A percentile compares a stretch with the other conserved stretches of the same genome.
Evolutionary conservation across 768 basidiomycete species (phyloP).

Genomic region (Tricholoma bakamatsutake): DNA sequence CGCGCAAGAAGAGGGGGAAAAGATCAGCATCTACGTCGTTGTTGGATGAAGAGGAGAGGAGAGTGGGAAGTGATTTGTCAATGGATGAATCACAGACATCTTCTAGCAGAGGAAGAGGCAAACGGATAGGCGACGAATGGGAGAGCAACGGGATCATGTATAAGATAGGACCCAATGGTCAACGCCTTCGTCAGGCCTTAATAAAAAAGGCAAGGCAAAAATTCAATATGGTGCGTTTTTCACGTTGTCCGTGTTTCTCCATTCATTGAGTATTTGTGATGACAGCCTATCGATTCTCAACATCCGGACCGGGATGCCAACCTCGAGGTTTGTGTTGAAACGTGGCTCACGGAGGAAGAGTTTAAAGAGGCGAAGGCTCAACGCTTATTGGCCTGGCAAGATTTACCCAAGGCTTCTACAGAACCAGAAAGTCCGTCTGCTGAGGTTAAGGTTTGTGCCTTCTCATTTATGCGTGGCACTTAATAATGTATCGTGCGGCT

Average conservation of each 20-base stretch:
- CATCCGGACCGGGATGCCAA: constrained; percentile 69
- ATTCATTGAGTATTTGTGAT: constrained; percentile 3
- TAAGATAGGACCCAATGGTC: constrained; percentile 67
- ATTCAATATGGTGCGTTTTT: constrained; percentile 61
- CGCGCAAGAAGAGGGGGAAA: constrained; percentile 54
- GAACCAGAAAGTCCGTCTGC: constrained; percentile 37
- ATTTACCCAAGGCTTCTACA: constrained; percentile 37
- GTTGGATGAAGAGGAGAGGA: constrained; percentile 29
- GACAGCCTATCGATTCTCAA: constrained; percentile 68
- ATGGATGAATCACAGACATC: constrained; percentile 45
- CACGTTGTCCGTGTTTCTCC: neutral
- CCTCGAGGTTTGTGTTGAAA: constrained; percentile 70
- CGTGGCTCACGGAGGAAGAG: constrained; percentile 74
- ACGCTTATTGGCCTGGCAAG: constrained; percentile 66
- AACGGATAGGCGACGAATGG: constrained; percentile 73
- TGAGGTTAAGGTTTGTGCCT: constrained; percentile 29
- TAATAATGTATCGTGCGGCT: constrained; percentile 1
- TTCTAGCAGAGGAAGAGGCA: constrained; percentile 46
- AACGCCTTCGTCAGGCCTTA: constrained; percentile 61
- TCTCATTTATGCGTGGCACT: neutral
- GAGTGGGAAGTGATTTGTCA: constrained; percentile 33
- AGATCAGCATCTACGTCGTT: constrained; percentile 23
- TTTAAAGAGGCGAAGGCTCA: constrained; percentile 58
- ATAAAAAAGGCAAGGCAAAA: constrained; percentile 67
- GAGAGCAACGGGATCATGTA: constrained; percentile 61